Conservation (phyloP, 1,284 basidiomycete species). For the Sporisorium exsertum region DNA sequence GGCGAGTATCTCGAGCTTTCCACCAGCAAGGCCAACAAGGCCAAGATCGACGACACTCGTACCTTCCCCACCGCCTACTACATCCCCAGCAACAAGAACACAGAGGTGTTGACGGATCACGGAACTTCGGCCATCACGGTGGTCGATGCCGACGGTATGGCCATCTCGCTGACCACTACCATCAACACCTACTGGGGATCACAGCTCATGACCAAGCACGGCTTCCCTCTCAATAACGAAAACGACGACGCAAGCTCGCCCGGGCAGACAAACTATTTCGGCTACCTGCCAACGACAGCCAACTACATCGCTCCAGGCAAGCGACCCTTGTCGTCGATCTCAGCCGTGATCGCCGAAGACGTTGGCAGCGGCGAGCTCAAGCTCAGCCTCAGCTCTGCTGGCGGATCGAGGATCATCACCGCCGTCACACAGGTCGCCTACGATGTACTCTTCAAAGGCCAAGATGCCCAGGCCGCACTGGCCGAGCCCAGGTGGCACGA, state of each 20-base stretch:
- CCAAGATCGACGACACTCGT: conserved; percentile 61
- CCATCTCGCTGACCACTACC: conserved; percentile 71
- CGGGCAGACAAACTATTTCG: conserved; percentile 69
- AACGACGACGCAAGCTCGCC: conserved; percentile 70
- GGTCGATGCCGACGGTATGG: conserved; percentile 69
- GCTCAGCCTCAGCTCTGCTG: conserved; percentile 70
- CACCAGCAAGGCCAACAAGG: conserved; percentile 60
- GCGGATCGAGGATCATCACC: conserved; percentile 71
- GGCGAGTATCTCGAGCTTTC: conserved; percentile 63
- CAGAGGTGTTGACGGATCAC: conserved; percentile 62
- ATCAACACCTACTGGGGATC: conserved; percentile 70
- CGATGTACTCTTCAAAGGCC: conserved; percentile 53
- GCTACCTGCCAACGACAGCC: conserved; percentile 61
- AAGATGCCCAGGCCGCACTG: conserved; percentile 53
- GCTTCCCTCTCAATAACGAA: conserved; percentile 67
- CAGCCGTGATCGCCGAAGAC: conserved; percentile 70
- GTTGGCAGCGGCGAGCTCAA: conserved; percentile 65
- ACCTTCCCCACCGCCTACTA: conserved; percentile 66
- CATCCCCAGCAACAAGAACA: conserved; percentile 62
- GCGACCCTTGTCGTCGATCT: conserved; percentile 70
- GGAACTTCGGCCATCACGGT: conserved; percentile 71
- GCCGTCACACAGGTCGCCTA: conserved; percentile 69
- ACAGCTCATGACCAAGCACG: conserved; percentile 54
- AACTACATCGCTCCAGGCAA: conserved; percentile 70
- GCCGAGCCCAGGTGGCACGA: conserved; percentile 71